Percentiles rank a stretch among this genome's conserved stretches.
These are phyloP conservation scores for Syzygium aqueum DNA, from an alignment of 345 rosid genomes.

Conservation along the genomic window DNA sequence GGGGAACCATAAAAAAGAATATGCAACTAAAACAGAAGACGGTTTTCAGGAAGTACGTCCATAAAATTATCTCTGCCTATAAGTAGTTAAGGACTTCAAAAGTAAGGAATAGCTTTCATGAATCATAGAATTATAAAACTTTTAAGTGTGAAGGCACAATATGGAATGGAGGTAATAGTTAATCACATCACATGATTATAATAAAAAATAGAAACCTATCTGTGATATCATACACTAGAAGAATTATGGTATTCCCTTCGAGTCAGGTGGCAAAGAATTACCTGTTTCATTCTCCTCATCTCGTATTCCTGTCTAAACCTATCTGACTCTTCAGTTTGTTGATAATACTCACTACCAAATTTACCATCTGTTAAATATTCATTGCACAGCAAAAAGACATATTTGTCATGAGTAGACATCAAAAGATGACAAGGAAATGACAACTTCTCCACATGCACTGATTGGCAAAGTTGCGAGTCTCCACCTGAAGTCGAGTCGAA, in stretches of 20 bases:
- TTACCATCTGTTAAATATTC: slow-evolving; percentile 17
- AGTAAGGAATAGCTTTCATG: neutral
- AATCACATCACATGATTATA: neutral
- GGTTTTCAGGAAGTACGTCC: neutral
- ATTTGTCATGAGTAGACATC: neutral
- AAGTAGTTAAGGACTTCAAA: neutral
- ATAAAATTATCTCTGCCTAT: neutral
- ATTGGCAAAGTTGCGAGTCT: neutral
- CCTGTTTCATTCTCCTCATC: slow-evolving; percentile 55
- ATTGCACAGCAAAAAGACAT: neutral
- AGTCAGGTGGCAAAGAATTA: neutral
- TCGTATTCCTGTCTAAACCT: slow-evolving; percentile 51
- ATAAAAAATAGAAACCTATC: neutral
- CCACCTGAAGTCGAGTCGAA: slow-evolving; percentile 37
- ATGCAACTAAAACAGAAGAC: neutral
- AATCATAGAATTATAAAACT: neutral
- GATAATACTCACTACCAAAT: slow-evolving; percentile 44
- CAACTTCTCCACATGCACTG: neutral
- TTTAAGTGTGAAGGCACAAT: neutral
- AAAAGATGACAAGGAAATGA: neutral
- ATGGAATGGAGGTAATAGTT: neutral
- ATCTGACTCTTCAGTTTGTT: slow-evolving; percentile 42
- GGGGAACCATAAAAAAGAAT: neutral
- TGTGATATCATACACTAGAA: neutral
- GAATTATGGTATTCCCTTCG: neutral